phyloP scores from a whole-genome alignment of 2,329 filamentous ascomycete species.

The Myriosclerotinia duriaeana region DNA sequence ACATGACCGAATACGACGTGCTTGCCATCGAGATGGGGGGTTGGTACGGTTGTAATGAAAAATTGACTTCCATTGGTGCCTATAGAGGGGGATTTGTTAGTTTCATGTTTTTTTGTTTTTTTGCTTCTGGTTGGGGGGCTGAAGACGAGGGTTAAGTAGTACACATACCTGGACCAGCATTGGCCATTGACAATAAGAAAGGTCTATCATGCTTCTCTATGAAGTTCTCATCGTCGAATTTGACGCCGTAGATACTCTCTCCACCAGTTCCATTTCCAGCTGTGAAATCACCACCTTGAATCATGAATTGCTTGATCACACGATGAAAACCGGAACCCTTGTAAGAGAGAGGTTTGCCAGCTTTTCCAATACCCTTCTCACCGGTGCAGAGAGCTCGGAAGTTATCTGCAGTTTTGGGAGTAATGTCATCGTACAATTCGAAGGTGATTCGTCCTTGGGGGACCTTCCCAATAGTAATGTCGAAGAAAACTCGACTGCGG shows the following conservation, averaged over 20 bases:
- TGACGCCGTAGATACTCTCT: constrained; percentile 95
- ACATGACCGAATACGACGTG: constrained; percentile 97
- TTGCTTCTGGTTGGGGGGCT: not conserved
- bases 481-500: constrained; percentile 80
- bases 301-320: constrained; percentile 99
- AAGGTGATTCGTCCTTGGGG: constrained; percentile 77
- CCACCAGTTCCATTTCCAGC: constrained; percentile 91
- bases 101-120: not conserved
- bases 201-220: constrained; percentile 86
- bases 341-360: constrained; percentile 85
- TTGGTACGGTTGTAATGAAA: constrained; percentile 93
- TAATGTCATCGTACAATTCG: constrained; percentile 74
- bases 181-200: constrained; percentile 96
- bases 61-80: constrained; percentile 96
- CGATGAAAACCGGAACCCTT: constrained; percentile 93
- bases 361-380: constrained; percentile 81
- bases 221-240: constrained; percentile 98
- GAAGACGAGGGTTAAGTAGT: not conserved
- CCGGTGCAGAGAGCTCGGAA: constrained; percentile 93
- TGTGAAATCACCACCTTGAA: constrained; percentile 96
- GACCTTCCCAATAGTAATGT: constrained; percentile 77
- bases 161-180: constrained; percentile 79
- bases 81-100: constrained; percentile 40
- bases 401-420: constrained; percentile 95
- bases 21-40: constrained; percentile 89